A percentile compares a stretch with the other conserved stretches of the same genome.
Evolutionary conservation across 768 basidiomycete species (phyloP).

Genomic region (Tylopilus cervinicoccineus): DNA sequence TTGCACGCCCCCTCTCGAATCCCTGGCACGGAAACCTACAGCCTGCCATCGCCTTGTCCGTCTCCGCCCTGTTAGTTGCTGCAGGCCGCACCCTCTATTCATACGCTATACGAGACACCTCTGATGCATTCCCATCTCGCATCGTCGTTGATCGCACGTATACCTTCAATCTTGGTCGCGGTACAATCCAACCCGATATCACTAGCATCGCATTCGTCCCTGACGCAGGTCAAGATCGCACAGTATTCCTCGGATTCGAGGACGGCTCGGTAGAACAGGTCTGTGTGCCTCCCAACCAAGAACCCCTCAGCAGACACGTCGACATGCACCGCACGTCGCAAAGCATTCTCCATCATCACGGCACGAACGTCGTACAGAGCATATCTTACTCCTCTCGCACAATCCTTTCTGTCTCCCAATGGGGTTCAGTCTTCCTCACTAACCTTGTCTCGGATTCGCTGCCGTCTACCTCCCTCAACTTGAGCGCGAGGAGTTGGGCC

Average conservation of each 20-base stretch:
- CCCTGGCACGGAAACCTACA: slow-evolving; percentile 56
- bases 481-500: slow-evolving; percentile 59
- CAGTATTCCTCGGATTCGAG: slow-evolving; percentile 53
- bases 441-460: slow-evolving; percentile 22
- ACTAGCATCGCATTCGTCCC: slow-evolving; percentile 50
- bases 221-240: slow-evolving; percentile 41
- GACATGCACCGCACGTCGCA: slow-evolving; percentile 20
- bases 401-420: slow-evolving; percentile 56
- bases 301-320: slow-evolving; percentile 10
- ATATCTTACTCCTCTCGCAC: slow-evolving; percentile 43
- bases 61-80: slow-evolving; percentile 55
- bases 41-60: slow-evolving; percentile 53
- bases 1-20: slow-evolving; percentile 61
- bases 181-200: slow-evolving; percentile 40
- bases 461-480: slow-evolving; percentile 33
- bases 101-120: slow-evolving; percentile 43
- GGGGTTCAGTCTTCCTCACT: slow-evolving; percentile 45
- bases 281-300: slow-evolving; percentile 24
- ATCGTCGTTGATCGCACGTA: slow-evolving; percentile 46
- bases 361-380: slow-evolving; percentile 51
- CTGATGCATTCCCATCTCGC: slow-evolving; percentile 36
- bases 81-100: slow-evolving; percentile 56
- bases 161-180: slow-evolving; percentile 33
- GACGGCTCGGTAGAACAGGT: slow-evolving; percentile 56
- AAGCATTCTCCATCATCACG: slow-evolving; percentile 31